phyloP scores from a whole-genome alignment of 2,329 filamentous ascomycete species.

The Gliomastix tumulicola region DNA sequence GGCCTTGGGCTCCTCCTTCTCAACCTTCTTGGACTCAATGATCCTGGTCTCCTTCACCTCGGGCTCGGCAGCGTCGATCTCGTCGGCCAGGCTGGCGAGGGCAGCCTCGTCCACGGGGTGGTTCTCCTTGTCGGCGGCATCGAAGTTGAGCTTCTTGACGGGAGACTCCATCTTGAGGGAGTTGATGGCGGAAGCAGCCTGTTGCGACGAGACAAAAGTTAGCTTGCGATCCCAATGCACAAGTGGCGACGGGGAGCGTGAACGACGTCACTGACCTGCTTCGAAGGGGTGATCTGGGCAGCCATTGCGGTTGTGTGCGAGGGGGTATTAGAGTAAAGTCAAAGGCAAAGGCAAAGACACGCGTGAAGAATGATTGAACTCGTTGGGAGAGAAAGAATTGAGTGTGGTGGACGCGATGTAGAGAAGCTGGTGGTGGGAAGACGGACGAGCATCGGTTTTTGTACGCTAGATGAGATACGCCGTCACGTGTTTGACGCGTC shows the following conservation, averaged over 20 bases:
- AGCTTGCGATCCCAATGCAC: conserved; percentile 17
- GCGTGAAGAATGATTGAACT: too few species aligned
- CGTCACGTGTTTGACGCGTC: conserved; percentile 25
- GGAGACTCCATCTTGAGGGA: conserved; percentile 90
- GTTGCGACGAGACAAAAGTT: conserved; percentile 20
- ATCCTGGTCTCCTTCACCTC: conserved; percentile 35
- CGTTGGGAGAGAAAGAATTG: too few species aligned
- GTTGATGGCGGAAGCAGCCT: conserved; percentile 85
- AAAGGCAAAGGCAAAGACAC: too few species aligned
- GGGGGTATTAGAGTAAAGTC: too few species aligned
- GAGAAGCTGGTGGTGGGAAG: conserved; percentile 13
- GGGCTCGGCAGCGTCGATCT: conserved; percentile 53
- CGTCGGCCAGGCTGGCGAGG: conserved; percentile 43
- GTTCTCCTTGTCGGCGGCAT: conserved; percentile 75
- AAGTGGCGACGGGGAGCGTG: conserved; percentile 6
- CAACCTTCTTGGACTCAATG: conserved; percentile 32
- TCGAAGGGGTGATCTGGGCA: conserved; percentile 58
- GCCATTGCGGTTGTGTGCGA: conserved; percentile 55
- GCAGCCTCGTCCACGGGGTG: conserved; percentile 41
- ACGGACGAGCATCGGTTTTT: conserved; percentile 27
- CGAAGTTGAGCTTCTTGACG: conserved; percentile 82
- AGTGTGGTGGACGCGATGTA: too few species aligned
- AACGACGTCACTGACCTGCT: conserved; percentile 44
- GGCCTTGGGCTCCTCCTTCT: conserved; percentile 24
- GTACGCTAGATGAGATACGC: conserved; percentile 21